Evolutionary conservation across 768 basidiomycete genomes (phyloP), one percentile per base, ranked within the genome.

Genomic region (Rhizopogon sp.): DNA sequence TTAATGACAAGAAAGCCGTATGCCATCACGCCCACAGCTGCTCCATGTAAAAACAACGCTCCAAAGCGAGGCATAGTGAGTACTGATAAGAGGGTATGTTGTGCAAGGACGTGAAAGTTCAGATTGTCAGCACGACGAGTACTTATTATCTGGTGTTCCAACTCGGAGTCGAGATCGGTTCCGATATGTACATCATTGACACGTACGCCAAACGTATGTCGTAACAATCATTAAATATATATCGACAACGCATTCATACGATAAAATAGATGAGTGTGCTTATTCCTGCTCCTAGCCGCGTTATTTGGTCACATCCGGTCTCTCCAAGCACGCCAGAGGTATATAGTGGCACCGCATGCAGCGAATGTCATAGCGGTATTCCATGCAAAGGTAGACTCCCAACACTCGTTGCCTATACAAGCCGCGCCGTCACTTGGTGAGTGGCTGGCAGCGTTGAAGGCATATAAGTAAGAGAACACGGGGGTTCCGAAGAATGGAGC

Each of bases 401-500:
- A 92, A 58, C 90, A 93, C 39, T 64, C 53, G 5, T 72, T 62
- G 4, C 90, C 89, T 42, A 65, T 63, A 60, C 90, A 91, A 3
- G 82, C 67, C 25, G 59, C 68, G 22, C 66, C 73, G 0, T 62
- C 60, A n/a, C 65, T 70, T 4, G 65, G 43, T 8, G 79, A 73
- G 56, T 83, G 80, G 3, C 76, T 69, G 3, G 77, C 78, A 6
- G 85, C 79, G 45, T 89, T 64, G 59, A 85, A 82, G 13, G 90
- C 90, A 57, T 90, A 93, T 0, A 92, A 64, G 66, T 88, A 91
- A 3, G 90, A 90, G 66, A 90, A 91, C 0, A 82, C 37, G 1
- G 88, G 81, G 0, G 88, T 90, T 5, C 88, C 90, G 25, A 83
- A 66, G 66, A 91, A 87, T 5, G 88, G 85, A 0, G 89, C 83